These are phyloP conservation scores for Cyclotella baltica DNA, from an alignment of 108 stramenopile genomes.

Conservation along the genomic window DNA sequence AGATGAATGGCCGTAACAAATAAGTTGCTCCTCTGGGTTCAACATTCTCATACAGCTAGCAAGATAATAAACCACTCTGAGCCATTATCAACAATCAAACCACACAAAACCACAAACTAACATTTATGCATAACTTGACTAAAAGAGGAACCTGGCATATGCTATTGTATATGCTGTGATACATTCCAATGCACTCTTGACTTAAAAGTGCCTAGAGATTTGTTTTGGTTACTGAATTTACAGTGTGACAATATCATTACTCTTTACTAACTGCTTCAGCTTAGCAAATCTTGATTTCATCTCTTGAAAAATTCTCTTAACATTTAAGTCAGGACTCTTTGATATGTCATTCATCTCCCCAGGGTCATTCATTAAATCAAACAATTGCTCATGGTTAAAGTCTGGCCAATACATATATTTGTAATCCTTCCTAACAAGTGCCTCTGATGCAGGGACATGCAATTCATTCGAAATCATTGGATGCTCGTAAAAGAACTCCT, in stretches of 20 bases:
- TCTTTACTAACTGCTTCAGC: conserved; percentile 24
- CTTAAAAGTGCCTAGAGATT: too few relatives aligned
- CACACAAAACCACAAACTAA: too few relatives aligned
- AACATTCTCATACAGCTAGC: too few relatives aligned
- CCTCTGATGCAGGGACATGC: conserved; percentile 47
- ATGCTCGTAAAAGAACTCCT: conserved; percentile 70
- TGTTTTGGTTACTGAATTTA: too few relatives aligned
- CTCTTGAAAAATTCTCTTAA: conserved; percentile 1
- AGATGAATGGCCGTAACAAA: too few relatives aligned
- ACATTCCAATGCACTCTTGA: too few relatives aligned
- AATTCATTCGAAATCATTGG: conserved; percentile 24
- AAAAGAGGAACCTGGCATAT: too few relatives aligned
- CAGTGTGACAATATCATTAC: conserved; percentile 37
- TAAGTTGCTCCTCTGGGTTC: too few relatives aligned
- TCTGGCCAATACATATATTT: conserved; percentile 87
- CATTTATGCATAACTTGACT: too few relatives aligned
- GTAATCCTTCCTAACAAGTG: conserved; percentile 54
- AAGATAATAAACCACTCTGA: too few relatives aligned
- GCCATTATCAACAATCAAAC: too few relatives aligned
- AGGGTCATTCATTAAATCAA: conserved; percentile 75
- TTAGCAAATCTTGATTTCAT: conserved; percentile 42
- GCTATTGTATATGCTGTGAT: too few relatives aligned
- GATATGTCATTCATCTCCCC: conserved; percentile 73
- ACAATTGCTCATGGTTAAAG: conserved; percentile 74
- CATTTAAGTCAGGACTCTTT: conserved; percentile 35